These are phyloP conservation scores for Vigna trinervia DNA, from an alignment of 306 rosid genomes.

Conservation along the genomic window DNA sequence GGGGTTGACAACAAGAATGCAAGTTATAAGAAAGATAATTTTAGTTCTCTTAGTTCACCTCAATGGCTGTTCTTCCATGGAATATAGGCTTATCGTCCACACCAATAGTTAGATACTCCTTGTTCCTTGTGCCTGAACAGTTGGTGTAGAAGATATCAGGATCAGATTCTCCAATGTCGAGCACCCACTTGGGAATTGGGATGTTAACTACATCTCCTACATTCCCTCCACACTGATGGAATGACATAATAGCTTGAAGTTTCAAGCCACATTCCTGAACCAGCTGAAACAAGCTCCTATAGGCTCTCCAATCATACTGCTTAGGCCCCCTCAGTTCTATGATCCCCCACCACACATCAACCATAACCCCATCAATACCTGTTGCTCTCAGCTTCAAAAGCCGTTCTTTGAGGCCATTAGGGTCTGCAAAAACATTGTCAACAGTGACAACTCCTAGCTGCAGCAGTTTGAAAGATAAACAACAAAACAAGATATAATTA, in stretches of 20 bases:
- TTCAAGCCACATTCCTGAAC: slow-evolving; percentile 69
- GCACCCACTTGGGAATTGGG: slow-evolving; percentile 80
- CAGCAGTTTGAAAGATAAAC: background rate
- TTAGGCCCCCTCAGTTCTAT: slow-evolving; percentile 72
- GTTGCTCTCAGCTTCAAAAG: slow-evolving; percentile 59
- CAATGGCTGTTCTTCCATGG: slow-evolving; percentile 72
- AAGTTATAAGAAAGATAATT: background rate
- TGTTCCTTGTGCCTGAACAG: slow-evolving; percentile 60
- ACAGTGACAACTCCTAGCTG: slow-evolving; percentile 69
- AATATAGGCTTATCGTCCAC: slow-evolving; percentile 71
- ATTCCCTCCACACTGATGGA: slow-evolving; percentile 93
- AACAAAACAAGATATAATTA: slow-evolving; percentile 1
- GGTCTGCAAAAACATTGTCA: slow-evolving; percentile 66
- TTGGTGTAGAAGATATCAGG: slow-evolving; percentile 82
- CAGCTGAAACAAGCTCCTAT: slow-evolving; percentile 69
- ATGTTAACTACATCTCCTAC: slow-evolving; percentile 74
- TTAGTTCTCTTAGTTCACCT: slow-evolving; percentile 49
- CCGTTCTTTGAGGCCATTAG: slow-evolving; percentile 52
- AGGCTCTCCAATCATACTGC: slow-evolving; percentile 73
- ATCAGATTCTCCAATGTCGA: slow-evolving; percentile 66
- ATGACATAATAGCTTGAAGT: slow-evolving; percentile 84
- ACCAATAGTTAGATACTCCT: slow-evolving; percentile 73
- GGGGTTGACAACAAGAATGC: background rate
- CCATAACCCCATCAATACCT: slow-evolving; percentile 87
- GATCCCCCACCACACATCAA: slow-evolving; percentile 98